phyloP scores from a whole-genome alignment of 2,329 filamentous ascomycete species.

The Claviceps arundinis region DNA sequence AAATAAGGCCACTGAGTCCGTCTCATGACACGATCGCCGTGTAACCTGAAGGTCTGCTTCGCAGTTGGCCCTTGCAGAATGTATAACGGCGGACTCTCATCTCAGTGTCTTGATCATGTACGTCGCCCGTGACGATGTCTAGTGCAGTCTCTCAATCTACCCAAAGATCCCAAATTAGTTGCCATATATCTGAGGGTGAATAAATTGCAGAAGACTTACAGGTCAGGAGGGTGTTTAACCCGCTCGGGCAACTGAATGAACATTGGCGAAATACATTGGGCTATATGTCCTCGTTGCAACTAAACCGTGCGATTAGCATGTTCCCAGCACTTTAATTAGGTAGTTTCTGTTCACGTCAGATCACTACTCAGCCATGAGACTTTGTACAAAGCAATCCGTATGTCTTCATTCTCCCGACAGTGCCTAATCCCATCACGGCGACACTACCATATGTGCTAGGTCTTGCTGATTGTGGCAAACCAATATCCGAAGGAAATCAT shows the following conservation, averaged over 20 bases:
- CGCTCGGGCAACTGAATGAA: slow-evolving; percentile 14
- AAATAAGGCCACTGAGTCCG: not conserved
- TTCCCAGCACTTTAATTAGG: too few relatives aligned
- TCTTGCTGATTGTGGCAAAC: slow-evolving; percentile 10
- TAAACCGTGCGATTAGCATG: too few relatives aligned
- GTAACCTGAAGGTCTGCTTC: slow-evolving; percentile 6
- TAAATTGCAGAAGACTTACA: slow-evolving; percentile 9
- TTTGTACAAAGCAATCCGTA: slow-evolving; percentile 14
- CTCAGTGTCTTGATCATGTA: slow-evolving; percentile 1
- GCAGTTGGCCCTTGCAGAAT: slow-evolving; percentile 6
- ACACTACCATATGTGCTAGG: slow-evolving; percentile 9
- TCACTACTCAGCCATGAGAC: slow-evolving; percentile 6
- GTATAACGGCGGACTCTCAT: not conserved
- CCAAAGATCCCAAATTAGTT: slow-evolving; percentile 13
- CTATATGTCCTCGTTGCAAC: slow-evolving; percentile 6
- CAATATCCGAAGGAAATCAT: slow-evolving; percentile 18
- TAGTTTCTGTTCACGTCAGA: not conserved
- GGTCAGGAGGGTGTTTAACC: slow-evolving; percentile 7
- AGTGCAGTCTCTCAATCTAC: slow-evolving; percentile 11
- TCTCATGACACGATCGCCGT: slow-evolving; percentile 1
- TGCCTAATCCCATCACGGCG: slow-evolving; percentile 12
- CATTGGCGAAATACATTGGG: slow-evolving; percentile 15
- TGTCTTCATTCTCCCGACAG: slow-evolving; percentile 13
- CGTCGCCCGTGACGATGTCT: slow-evolving; percentile 12
- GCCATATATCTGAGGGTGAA: slow-evolving; percentile 15